Conservation (phyloP, 2,329 filamentous ascomycete species). For the Microdochium trichocladiopsis region DNA sequence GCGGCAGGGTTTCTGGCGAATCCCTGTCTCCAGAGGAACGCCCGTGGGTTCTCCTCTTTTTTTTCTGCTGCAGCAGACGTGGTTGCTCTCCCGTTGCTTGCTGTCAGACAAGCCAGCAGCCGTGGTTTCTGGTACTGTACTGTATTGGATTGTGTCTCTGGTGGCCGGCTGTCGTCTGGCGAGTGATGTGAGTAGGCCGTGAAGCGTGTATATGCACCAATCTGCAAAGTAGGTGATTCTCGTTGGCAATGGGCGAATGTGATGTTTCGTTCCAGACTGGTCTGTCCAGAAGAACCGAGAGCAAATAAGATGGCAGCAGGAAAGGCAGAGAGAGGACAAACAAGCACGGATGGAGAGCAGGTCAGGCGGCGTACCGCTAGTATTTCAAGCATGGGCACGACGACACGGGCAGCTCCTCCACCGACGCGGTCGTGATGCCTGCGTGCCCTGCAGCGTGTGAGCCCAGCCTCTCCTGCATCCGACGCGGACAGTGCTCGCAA, state of each 20-base stretch:
- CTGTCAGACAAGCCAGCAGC: neutral
- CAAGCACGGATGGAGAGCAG: neutral
- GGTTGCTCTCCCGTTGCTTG: neutral
- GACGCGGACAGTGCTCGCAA: neutral
- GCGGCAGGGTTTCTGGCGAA: neutral
- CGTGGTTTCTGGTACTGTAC: neutral
- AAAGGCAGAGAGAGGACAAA: neutral
- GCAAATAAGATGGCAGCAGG: neutral
- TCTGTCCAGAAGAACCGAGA: too few species aligned
- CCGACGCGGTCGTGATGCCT: neutral
- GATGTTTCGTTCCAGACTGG: too few species aligned
- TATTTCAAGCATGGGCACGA: neutral
- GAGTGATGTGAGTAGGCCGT: too few species aligned
- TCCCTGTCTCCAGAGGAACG: neutral
- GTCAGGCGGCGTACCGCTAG: neutral
- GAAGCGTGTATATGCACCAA: too few species aligned
- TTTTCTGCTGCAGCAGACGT: neutral
- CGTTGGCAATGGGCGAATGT: neutral
- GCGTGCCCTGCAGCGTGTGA: neutral
- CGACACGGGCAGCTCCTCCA: conserved; percentile 1
- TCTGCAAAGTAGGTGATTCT: neutral
- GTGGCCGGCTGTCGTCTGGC: neutral
- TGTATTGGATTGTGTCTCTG: neutral
- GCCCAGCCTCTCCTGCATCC: neutral
- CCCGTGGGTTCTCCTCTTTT: neutral